Base-by-base conservation (phyloP, 1,139 yeast genomes). In the Saccharomyces hybrid region DNA sequence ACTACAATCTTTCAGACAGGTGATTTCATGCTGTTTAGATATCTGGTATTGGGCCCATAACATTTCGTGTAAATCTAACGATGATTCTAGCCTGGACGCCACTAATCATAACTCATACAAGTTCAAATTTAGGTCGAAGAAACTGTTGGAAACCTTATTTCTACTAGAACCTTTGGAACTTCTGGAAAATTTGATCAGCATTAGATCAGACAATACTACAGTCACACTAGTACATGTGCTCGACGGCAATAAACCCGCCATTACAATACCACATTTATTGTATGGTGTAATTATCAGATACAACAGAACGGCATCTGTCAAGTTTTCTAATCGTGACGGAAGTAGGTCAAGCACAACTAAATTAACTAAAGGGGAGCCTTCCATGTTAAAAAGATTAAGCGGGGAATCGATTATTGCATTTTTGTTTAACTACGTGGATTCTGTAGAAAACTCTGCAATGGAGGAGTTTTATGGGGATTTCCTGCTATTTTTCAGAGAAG, bases 211-310 rank as follows among this genome's bases (percentile, higher is more conserved):
- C 46, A 61, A 59, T 23, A 53, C 54, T 48, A 57, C 60, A 5
- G 49, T 66, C 25, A 60, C 64, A 2, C 51, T 69, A 7, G 57
- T 66, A 8, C 90, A 87, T 67, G 84, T 88, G 8, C 73, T 93
- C 50, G 97, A 91, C 70, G 95, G 95, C 0, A 87, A 96, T 2
- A 80, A 88, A 58, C 86, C 96, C 0, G 88, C 84, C 56, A 64
- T 82, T 4, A 87, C 96, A 0, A 73, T 90, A 23, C 95, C 96
- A 0, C 77, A 79, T 59, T 70, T 89, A 7, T 72, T 88, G 57
- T 76, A 79, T 56, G 77, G 88, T 0, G 73, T 88, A 26, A 70
- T 75, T 14, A 67, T 74, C 46, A 69, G 83, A 47, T 71, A 74
- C 32, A 75, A 77, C 56, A 72, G 72, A 6, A 58, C 65, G 4